Evolutionary conservation across 768 basidiomycete species (phyloP), one percentile per base, ranked within the genome.

Genomic region (Leucogyrophana mollusca): DNA sequence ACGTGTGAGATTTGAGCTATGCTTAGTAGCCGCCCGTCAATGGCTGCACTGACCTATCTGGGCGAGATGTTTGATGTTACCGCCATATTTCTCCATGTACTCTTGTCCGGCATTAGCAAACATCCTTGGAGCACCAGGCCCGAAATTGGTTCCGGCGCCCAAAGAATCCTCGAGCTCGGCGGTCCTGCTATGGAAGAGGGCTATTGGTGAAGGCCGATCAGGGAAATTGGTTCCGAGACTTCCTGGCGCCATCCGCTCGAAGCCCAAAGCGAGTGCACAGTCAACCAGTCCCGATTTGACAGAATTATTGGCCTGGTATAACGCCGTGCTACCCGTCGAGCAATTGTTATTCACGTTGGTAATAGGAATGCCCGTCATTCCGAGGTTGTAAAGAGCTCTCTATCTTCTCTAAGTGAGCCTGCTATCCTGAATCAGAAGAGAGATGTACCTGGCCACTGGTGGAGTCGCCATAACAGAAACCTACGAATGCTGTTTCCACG

Each of bases 311-410:
- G 85, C 87, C 37, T 86, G 78, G 62, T 78, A 88, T 17, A 93
- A 72, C 4, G 91, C 89, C 0, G 86, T 76, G 40, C 84, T 85
- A 4, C 89, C 90, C 0, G 90, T 90, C 3, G 89, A 84, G 57
- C 90, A 91, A 64, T 89, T 89, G 67, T 92, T 92, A 71, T 90
- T 91, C 34, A 92, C 87, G 55, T 92, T 93, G 40, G 85, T 76
- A 57, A 93, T 83, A 0, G 90, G 90, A 47, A 93, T 91, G 25
- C 81, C 74, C 1, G 90, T 92, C 62, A 92, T 74, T 16, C 90
- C 90, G 34, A 92, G 80, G 59, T 82, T 84, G 66, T 92, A 93
- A 16, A 93, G 70, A 6, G 88, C 81, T 13, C 89, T 76, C 82
- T 92, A 57, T 1, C 39, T 11, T 34, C n/a, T n/a, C n/a, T 22